Conservation (phyloP, 139 green algal genomes). For the Coelastrella sp. region DNA sequence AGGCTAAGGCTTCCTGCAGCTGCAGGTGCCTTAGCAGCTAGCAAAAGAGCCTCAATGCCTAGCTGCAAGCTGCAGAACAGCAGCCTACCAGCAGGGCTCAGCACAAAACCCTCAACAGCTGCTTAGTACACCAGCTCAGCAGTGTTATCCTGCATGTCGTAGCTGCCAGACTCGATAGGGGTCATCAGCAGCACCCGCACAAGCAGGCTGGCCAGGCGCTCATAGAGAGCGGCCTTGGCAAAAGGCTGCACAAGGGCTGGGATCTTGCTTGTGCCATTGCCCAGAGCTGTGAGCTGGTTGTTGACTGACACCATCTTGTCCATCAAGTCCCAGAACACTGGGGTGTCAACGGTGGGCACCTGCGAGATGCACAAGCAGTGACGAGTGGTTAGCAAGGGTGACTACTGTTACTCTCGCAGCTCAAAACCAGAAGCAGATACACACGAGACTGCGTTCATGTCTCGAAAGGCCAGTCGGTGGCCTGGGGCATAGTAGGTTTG, state of each 20-base stretch:
- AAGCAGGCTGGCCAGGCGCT: constrained; percentile 65
- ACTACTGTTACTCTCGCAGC: too few species aligned
- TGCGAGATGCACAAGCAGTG: constrained; percentile 23
- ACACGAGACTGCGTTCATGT: too few species aligned
- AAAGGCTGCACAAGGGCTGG: constrained; percentile 80
- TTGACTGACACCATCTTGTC: constrained; percentile 84
- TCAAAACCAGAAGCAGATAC: too few species aligned
- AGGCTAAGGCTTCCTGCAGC: too few species aligned
- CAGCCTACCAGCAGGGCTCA: too few species aligned
- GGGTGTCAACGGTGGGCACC: constrained; percentile 87
- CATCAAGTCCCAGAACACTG: constrained; percentile 81
- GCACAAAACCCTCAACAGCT: background rate
- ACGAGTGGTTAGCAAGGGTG: too few species aligned
- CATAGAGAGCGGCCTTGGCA: constrained; percentile 74
- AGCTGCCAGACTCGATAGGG: constrained; percentile 75
- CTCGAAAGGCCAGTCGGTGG: too few species aligned
- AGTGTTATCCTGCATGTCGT: constrained; percentile 76
- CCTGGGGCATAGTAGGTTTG: too few species aligned
- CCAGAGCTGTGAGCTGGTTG: constrained; percentile 67
- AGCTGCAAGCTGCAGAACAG: too few species aligned
- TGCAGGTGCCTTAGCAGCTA: too few species aligned
- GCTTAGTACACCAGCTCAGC: constrained; percentile 57
- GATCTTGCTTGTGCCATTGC: constrained; percentile 69
- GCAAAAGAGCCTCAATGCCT: too few species aligned
- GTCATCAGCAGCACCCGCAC: constrained; percentile 65